phyloP scores from a whole-genome alignment of 441 rosid genomes.

The Gossypium armourianum region DNA sequence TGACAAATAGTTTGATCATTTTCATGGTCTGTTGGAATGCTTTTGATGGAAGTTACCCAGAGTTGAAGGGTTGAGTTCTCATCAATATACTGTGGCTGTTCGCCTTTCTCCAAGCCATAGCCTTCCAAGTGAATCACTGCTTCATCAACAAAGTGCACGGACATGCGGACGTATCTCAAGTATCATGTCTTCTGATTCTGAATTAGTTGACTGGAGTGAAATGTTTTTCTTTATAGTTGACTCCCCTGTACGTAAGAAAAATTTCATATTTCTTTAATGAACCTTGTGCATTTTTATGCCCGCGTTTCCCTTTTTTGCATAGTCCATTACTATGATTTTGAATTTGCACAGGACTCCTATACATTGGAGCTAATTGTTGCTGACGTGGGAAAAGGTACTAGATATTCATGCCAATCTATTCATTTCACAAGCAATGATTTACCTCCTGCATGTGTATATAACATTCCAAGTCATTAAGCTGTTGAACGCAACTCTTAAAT shows the following conservation, averaged over 20 bases:
- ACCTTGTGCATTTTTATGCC: neutral
- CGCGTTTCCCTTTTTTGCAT: neutral
- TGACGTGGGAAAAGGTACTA: constrained; percentile 63
- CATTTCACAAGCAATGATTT: neutral
- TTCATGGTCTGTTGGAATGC: constrained; percentile 1
- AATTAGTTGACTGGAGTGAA: constrained; percentile 72
- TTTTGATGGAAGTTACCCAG: constrained; percentile 47
- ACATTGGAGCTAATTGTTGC: constrained; percentile 56
- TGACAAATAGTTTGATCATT: constrained; percentile 11
- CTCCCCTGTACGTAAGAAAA: constrained; percentile 38
- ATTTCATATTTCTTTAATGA: neutral
- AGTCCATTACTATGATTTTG: constrained; percentile 8
- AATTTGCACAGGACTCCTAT: constrained; percentile 48
- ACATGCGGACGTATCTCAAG: constrained; percentile 62
- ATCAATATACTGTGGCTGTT: constrained; percentile 50
- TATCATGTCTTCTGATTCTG: constrained; percentile 40
- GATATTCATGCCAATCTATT: constrained; percentile 7
- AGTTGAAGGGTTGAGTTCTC: constrained; percentile 49
- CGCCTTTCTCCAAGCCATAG: constrained; percentile 46
- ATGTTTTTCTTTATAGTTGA: constrained; percentile 84
- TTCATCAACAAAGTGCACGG: constrained; percentile 78
- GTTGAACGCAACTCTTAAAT: neutral
- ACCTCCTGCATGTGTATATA: neutral
- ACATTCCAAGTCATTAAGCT: neutral
- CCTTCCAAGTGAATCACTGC: constrained; percentile 36